Evolutionary conservation across 2,329 filamentous ascomycete genomes (phyloP), one percentile per base, ranked within the genome.

Genomic region (Trichoderma sp.): DNA sequence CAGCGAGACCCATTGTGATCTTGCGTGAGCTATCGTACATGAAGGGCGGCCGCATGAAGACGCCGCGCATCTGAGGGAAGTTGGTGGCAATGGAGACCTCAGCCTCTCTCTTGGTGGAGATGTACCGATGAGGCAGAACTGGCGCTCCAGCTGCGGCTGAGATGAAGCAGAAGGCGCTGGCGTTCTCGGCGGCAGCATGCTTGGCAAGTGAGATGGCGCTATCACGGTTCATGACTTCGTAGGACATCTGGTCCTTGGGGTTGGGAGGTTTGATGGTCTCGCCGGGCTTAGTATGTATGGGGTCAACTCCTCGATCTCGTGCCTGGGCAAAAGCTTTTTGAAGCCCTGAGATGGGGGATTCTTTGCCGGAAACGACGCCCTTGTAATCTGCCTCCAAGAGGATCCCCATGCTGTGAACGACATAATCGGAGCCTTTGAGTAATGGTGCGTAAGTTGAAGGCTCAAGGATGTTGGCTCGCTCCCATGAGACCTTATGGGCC

Each of bases 341-440:
- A 15, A 99, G 84, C 1, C 94, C 95, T 7, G 89, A 82, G 67
- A 97, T 82, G n/a, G 94, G 90, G 0, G 93, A 94, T 77, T 97
- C 95, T 73, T 88, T 90, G 65, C 96, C 96, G 23, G 90, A 91
- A 30, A 99, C 80, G 17, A 97, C 91, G 76, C 92, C 93, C 83
- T 99, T 99, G 88, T 99, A 99, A 85, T 99, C 96, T 64, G 95
- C 94, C 84, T 99, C 96, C 11, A 99, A 88, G 20, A 99, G 87
- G 77, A 99, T 98, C 11, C 96, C 96, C 92, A 98, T 95, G 78
- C 88, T 94, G 85, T 99, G 96, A 61, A 99, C 92, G 30, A 98
- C 95, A 71, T 91, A 95, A 80, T 94, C 90, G 73, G 94, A 93
- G 71, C 88, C 89, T 75, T 89, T 88, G 73, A 99, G 88, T 62